These are phyloP conservation scores for Zalerion maritima DNA, from an alignment of 495 filamentous ascomycete species.

Conservation along the genomic window DNA sequence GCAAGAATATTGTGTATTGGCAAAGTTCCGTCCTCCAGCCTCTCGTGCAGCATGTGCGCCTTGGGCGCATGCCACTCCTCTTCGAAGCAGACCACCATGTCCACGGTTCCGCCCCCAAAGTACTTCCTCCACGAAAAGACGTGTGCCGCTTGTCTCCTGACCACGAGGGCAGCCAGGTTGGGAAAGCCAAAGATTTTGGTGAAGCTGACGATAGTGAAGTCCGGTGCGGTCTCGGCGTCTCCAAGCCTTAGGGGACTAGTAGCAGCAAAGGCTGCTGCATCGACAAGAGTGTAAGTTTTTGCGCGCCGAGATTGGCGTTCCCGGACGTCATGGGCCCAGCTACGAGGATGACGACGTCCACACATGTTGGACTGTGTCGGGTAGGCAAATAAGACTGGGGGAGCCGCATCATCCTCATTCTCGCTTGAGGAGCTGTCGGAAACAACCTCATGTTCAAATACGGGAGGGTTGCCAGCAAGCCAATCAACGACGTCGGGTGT, in stretches of 20 bases:
- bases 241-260: conserved; percentile 64
- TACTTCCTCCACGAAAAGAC: conserved; percentile 54
- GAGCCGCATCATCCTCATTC: neutral
- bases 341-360: conserved; percentile 57
- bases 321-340: conserved; percentile 50
- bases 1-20: conserved; percentile 83
- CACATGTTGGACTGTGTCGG: conserved; percentile 92
- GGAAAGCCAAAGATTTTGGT: conserved; percentile 98
- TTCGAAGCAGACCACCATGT: conserved; percentile 48
- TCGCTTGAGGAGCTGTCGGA: neutral
- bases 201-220: conserved; percentile 82
- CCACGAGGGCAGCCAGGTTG: conserved; percentile 75
- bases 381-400: conserved; percentile 55
- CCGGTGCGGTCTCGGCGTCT: conserved; percentile 46
- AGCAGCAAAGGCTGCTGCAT: conserved; percentile 73
- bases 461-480: conserved; percentile 26
- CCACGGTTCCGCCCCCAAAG: conserved; percentile 93
- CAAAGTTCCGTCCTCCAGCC: conserved; percentile 79
- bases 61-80: conserved; percentile 67
- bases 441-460: conserved; percentile 6
- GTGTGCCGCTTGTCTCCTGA: conserved; percentile 51
- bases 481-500: conserved; percentile 56
- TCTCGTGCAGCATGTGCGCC: conserved; percentile 54
- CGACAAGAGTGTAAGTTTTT: conserved; percentile 56
- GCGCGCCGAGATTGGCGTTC: conserved; percentile 6